Conservation (phyloP, 306 rosid genomes). For the Vachellia collinsii region DNA sequence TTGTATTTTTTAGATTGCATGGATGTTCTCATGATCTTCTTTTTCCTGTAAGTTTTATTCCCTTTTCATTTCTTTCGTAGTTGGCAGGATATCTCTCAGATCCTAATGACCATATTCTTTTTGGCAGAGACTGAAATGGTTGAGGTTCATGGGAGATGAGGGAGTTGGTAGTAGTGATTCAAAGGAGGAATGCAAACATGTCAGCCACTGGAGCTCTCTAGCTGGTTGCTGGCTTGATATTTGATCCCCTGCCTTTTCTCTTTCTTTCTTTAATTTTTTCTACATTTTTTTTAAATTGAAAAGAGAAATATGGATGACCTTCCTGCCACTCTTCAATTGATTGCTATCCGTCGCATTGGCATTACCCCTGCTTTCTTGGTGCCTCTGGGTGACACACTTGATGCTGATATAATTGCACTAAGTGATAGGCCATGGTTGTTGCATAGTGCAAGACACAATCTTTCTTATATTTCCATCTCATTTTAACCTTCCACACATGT, state of each 20-base stretch:
- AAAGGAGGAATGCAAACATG: conserved; percentile 47
- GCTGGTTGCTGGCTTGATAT: conserved; percentile 51
- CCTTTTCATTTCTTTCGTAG: conserved; percentile 16
- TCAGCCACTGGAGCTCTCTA: conserved; percentile 69
- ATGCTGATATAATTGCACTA: too few species aligned
- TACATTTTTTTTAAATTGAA: background rate
- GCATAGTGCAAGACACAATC: too few species aligned
- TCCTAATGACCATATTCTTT: background rate
- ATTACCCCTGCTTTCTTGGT: too few species aligned
- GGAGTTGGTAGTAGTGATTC: conserved; percentile 5
- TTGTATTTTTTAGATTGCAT: too few species aligned
- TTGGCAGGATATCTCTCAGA: conserved; percentile 19
- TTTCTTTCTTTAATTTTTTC: background rate
- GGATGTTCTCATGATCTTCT: conserved; percentile 99
- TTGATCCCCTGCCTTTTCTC: background rate
- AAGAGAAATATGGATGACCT: background rate
- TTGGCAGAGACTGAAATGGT: background rate
- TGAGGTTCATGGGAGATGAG: background rate
- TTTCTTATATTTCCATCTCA: too few species aligned
- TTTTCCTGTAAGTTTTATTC: conserved; percentile 73
- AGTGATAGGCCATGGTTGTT: too few species aligned
- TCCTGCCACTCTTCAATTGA: too few species aligned
- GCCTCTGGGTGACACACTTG: too few species aligned
- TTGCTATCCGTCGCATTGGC: too few species aligned
- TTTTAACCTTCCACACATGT: too few species aligned